phyloP scores from a whole-genome alignment of 495 filamentous ascomycete genomes.

The Podospora bellae-mahoneyi region DNA sequence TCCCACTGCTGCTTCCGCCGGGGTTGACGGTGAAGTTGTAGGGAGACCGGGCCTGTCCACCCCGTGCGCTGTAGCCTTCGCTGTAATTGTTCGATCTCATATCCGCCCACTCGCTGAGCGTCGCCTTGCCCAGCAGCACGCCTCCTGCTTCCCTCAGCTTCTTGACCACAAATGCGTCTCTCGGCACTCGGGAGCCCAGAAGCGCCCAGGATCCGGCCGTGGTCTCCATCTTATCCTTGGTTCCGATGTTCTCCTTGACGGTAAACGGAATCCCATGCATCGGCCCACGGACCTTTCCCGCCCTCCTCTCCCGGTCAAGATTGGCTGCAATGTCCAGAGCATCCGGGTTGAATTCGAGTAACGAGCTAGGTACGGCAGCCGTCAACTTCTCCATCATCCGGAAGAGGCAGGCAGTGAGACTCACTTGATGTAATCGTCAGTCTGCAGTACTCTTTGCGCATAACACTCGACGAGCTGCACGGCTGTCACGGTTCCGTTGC shows the following conservation, averaged over 20 bases:
- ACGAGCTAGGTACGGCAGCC: constrained; percentile 33
- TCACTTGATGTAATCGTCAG: constrained; percentile 58
- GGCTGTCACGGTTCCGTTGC: constrained; percentile 38
- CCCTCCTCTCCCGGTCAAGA: constrained; percentile 57
- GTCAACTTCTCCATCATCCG: too few relatives aligned
- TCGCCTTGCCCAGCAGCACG: constrained; percentile 65
- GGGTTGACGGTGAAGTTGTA: constrained; percentile 71
- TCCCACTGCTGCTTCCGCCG: constrained; percentile 62
- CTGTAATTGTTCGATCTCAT: constrained; percentile 67
- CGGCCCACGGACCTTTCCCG: constrained; percentile 53
- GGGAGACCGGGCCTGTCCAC: constrained; percentile 61
- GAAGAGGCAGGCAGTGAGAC: constrained; percentile 8
- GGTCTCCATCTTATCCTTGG: constrained; percentile 45
- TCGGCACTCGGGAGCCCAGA: constrained; percentile 60
- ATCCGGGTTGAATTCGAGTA: constrained; percentile 59
- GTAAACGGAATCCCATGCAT: constrained; percentile 72
- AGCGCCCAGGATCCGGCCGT: constrained; percentile 53
- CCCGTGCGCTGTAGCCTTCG: constrained; percentile 63
- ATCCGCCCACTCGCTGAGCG: constrained; percentile 70
- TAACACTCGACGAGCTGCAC: constrained; percentile 49
- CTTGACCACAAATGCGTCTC: constrained; percentile 61
- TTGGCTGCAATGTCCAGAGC: constrained; percentile 48
- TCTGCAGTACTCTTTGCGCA: constrained; percentile 54
- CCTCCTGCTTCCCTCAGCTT: constrained; percentile 63
- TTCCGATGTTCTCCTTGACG: constrained; percentile 56